Base-by-base conservation (phyloP, 371 early-diverging fungal species). In the Mucor sp. region DNA sequence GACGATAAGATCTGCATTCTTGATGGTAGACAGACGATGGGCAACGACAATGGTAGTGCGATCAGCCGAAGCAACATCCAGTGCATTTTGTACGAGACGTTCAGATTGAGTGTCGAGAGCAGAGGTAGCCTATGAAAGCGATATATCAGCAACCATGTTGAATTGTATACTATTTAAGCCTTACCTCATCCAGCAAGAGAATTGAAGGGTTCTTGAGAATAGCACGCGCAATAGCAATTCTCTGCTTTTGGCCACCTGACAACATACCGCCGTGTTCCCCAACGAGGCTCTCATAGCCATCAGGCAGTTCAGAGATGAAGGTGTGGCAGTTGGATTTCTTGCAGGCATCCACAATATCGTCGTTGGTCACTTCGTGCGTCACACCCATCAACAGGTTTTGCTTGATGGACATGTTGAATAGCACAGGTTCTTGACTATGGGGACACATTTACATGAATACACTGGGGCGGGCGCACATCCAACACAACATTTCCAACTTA, bases 1-100 rank as follows among this genome's bases (percentile, higher is more conserved):
- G 50, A 90, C 87, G 73, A 98, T 97, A 32, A 87, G 71, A 70
- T 97, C 93, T 1, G 96, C 92, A 66, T 95, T 89, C 44, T 84
- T 80, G 53, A 91, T 86, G 6, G 94, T 95, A 50, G 93, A 90
- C 2, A 95, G 80, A 53, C 94, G 89, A 71, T 98, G 98, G 2
- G 98, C 97, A 74, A 98, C 92, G 9, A 96, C 91, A 56, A 99
- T 89, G 2, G 97, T 96, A 2, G 97, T 96, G 37, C 97, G 85
- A 53, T 90, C 85, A 35, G 76, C 70, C 23, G 92, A 58, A 5
- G 96, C 96, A 23, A 74, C 81, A 63, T 96, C 96, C 33, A 94
- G 76, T n/a, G 94, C 94, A 37, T 77, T 76, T 72, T 94, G 94
- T 1, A 95, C 94, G 19, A 92, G 72, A 37, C 89, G 80, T 73